Percentiles rank a stretch among this genome's conserved stretches.
Evolutionary conservation across 768 basidiomycete species (phyloP).

Genomic region (Holtermanniella nyarrowii): DNA sequence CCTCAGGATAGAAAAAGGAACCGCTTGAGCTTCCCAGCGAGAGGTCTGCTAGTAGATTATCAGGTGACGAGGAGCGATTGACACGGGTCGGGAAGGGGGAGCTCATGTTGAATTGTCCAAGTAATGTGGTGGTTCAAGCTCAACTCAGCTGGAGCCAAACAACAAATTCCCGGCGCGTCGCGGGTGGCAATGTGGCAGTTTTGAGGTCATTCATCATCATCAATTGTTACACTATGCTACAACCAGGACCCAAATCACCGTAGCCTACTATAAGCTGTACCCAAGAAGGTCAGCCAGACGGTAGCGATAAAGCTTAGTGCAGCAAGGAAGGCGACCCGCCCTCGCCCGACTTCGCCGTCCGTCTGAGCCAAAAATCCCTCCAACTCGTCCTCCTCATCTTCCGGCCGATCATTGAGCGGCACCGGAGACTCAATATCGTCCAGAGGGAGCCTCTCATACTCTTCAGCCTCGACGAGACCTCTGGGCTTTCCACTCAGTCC

Average conservation of each 20-base stretch:
- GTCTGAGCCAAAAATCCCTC: not conserved
- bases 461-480: not conserved
- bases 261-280: not conserved
- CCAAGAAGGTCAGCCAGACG: constrained; percentile 16
- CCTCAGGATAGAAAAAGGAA: not conserved
- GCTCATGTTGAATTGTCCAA: not conserved
- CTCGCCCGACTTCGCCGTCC: constrained; percentile 5
- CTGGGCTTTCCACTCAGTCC: not conserved
- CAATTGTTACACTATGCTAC: not conserved
- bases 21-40: not conserved
- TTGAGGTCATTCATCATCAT: not conserved
- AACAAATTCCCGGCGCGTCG: not conserved
- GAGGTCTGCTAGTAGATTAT: not conserved
- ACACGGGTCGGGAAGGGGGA: not conserved
- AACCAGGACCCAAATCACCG: not conserved
- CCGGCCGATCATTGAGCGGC: constrained; percentile 4
- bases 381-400: not conserved
- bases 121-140: not conserved
- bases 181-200: not conserved
- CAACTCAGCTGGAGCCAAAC: too few relatives aligned
- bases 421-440: constrained; percentile 1
- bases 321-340: constrained; percentile 1
- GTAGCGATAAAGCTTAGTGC: constrained; percentile 10
- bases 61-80: not conserved
- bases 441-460: not conserved